phyloP scores from a whole-genome alignment of 306 rosid genomes.

The Quercus ilex region DNA sequence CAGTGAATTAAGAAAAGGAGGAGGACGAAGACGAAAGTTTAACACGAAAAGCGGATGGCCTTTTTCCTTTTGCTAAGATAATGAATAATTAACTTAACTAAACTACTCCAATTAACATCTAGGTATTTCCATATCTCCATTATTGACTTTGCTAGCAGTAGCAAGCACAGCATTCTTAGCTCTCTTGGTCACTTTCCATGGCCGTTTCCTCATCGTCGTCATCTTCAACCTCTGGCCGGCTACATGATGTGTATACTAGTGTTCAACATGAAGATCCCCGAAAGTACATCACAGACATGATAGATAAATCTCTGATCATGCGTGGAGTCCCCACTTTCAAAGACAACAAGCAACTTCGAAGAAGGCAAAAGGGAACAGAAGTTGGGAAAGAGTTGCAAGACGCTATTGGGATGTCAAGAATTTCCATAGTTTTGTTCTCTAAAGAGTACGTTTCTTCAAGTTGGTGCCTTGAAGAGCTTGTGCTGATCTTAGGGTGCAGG shows the following conservation, averaged over 20 bases:
- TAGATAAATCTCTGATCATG: neutral
- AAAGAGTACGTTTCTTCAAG: neutral
- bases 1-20: too few relatives aligned
- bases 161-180: neutral
- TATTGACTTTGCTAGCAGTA: too few relatives aligned
- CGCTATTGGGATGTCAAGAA: neutral
- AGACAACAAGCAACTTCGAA: neutral
- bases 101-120: too few relatives aligned
- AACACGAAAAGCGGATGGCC: too few relatives aligned
- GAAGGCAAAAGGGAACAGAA: neutral
- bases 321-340: slow-evolving; percentile 13
- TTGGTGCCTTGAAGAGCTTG: slow-evolving; percentile 24
- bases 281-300: slow-evolving; percentile 3
- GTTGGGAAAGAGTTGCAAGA: neutral
- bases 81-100: too few relatives aligned
- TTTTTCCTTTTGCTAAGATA: too few relatives aligned
- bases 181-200: neutral
- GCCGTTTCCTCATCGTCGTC: neutral
- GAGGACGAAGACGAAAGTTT: too few relatives aligned
- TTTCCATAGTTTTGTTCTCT: neutral
- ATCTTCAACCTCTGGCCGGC: neutral
- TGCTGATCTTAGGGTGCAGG: neutral
- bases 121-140: too few relatives aligned
- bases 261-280: slow-evolving; percentile 1
- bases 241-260: neutral